Base-by-base conservation (phyloP, 2,329 filamentous ascomycete species). In the Sporothrix mexicana region DNA sequence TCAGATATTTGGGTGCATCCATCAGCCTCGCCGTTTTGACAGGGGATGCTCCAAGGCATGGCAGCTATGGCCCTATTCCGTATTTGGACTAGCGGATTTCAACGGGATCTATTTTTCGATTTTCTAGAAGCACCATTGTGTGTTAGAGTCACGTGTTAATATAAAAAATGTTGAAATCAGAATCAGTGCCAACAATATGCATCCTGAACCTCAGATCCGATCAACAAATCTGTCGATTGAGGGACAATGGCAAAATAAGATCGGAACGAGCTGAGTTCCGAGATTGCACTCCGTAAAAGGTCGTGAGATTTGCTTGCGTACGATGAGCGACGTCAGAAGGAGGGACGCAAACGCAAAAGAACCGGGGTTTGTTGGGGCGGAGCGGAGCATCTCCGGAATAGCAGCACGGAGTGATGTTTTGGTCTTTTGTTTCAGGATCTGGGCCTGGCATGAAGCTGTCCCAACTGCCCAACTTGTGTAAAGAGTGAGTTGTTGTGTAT, bases 1-100 rank as follows among this genome's bases (percentile, higher is more conserved):
- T 7, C 2, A 36, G 2, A 64, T 23, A 45, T 45, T 25, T 66
- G 41, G 61, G 20, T 66, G 41, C 41, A 47, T 64, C 15, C 9
- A 64, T 25, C 61, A 66, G 61, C 61, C 61, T 66, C 41, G 61
- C 61, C 61, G 61, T 66, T 36, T 66, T 62, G 57, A 47, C 20
- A 66, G 41, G 12, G 4, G 59, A 45, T 13, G 10, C 6, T 20
- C 36, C 12, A 43, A n/a, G 45, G 8, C 5, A 47, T 43, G 61
- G 61, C 41, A 66, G 30, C 30, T 36, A 36, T 36, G 30, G 30
- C 4, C 30, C 30, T 36, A 36, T 36, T 36, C 30, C 30, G 30
- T 36, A 36, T 36, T 36, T 1, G 30, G 30, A 36, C 30, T 36
- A 36, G 30, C 3, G 30, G 7, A 4, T 7, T 36, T 36, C 30